Base-by-base conservation (phyloP, 2,329 filamentous ascomycete genomes). In the Xylariales sp. region DNA sequence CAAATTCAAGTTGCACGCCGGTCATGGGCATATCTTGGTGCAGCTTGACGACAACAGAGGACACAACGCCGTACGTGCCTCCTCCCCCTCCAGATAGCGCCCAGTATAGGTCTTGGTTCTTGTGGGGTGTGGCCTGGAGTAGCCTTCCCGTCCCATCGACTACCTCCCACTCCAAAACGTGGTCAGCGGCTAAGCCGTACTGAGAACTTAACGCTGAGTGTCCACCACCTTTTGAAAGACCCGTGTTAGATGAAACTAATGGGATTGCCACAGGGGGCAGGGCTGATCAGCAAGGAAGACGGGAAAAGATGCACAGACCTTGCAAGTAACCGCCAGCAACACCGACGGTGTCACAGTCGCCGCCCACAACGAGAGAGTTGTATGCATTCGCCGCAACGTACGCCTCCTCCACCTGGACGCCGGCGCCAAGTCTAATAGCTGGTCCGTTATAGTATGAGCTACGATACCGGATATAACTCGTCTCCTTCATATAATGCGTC, bases 401-500 rank as follows among this genome's bases (percentile, higher is more conserved):
- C 3, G 57, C 62, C 32, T 68, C 62, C 30, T 28, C n/a, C 1
- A 62, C 54, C 10, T 58, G 50, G 12, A 65, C 28, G 6, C 66
- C 66, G 10, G 66, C 66, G 3, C 62, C 62, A 7, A 65, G 4
- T 23, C 60, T 60, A 4, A 68, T 58, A 7, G 66, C 66, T 2
- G 56, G 57, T 18, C 66, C 57, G 6, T 45, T 62, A 34, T 65
- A 68, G 5, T 48, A 43, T 16, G 30, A 18, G 41, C 55, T 50
- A 10, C 18, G n/a, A 48, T 65, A 68, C 8, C 39, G 7, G 7
- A 30, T 3, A 55, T 65, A 36, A 39, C 39, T 41, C 12, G 36
- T 39, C 8, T 39, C 18, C n/a, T 62, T 68, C 52, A 65, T 50
- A 34, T 68, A 36, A 18, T 65, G 53, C 6, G 66, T 68, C 66